phyloP scores from a whole-genome alignment of 345 rosid species.

The Lepidium didymum region DNA sequence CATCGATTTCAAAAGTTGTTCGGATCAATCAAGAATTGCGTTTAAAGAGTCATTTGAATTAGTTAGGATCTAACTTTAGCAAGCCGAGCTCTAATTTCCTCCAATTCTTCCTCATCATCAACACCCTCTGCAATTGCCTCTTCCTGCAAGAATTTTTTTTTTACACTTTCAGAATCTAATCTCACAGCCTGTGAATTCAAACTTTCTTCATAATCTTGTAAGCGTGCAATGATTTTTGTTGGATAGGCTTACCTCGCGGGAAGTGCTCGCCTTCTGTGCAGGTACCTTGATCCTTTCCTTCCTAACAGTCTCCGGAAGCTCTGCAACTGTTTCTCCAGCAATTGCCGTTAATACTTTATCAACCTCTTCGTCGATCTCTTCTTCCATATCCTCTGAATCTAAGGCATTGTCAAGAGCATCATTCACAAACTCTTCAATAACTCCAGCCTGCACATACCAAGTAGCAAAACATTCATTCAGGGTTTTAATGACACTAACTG shows the following conservation, averaged over 20 bases:
- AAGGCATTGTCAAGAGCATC: conserved; percentile 74
- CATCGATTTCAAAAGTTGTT: not conserved
- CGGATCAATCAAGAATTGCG: not conserved
- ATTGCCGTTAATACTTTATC: conserved; percentile 85
- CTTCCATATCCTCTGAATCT: conserved; percentile 86
- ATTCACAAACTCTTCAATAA: conserved; percentile 80
- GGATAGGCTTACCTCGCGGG: conserved; percentile 45
- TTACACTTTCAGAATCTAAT: not conserved
- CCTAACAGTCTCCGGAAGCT: conserved; percentile 80
- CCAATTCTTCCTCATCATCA: conserved; percentile 89
- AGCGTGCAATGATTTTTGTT: not conserved
- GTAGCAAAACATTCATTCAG: not conserved
- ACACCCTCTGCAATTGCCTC: conserved; percentile 75
- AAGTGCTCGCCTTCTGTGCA: conserved; percentile 44
- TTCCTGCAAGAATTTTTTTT: conserved; percentile 61
- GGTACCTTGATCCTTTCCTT: conserved; percentile 68
- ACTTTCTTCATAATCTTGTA: not conserved
- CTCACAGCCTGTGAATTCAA: not conserved
- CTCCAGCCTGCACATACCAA: conserved; percentile 60
- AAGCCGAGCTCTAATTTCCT: conserved; percentile 83
- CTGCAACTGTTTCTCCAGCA: conserved; percentile 95
- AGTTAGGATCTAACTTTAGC: conserved; percentile 79
- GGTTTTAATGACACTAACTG: not conserved
- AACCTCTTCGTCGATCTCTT: conserved; percentile 89
- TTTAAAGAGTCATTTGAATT: not conserved